These are phyloP conservation scores for Fagopyrum tataricum DNA, from an alignment of 148 eudicot species.

Conservation along the genomic window DNA sequence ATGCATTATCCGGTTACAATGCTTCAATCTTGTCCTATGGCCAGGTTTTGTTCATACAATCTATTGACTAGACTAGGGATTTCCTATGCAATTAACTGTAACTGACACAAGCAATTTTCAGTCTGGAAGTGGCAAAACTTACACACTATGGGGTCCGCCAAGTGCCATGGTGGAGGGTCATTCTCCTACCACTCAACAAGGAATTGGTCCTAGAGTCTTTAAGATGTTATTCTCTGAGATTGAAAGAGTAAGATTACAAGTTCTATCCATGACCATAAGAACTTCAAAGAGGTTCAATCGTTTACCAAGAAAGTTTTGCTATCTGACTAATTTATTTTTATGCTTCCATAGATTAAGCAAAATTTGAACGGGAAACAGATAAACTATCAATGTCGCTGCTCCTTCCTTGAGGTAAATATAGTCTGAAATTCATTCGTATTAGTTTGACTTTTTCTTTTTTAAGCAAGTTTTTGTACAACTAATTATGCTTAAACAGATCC, in stretches of 20 bases:
- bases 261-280: neutral
- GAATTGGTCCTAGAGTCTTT: slow-evolving; percentile 84
- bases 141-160: slow-evolving; percentile 98
- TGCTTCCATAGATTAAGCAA: slow-evolving; percentile 41
- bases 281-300: neutral
- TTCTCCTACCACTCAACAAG: slow-evolving; percentile 45
- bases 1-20: slow-evolving; percentile 88
- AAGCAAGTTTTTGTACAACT: neutral
- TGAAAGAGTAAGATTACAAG: slow-evolving; percentile 44
- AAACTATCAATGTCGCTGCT: slow-evolving; percentile 88
- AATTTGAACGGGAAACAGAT: slow-evolving; percentile 55
- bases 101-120: slow-evolving; percentile 16
- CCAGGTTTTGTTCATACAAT: slow-evolving; percentile 41
- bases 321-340: slow-evolving; percentile 3
- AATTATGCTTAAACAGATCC: slow-evolving; percentile 35
- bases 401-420: slow-evolving; percentile 79
- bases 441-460: neutral
- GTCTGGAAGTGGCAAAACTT: slow-evolving; percentile 97
- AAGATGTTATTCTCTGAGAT: slow-evolving; percentile 78
- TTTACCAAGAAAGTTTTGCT: neutral
- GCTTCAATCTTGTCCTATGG: slow-evolving; percentile 85
- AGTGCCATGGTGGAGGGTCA: slow-evolving; percentile 86
- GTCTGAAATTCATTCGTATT: neutral
- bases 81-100: neutral
- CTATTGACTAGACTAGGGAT: neutral